phyloP scores from a whole-genome alignment of 176 grass and related monocot genomes.

The Oryza meridionalis region DNA sequence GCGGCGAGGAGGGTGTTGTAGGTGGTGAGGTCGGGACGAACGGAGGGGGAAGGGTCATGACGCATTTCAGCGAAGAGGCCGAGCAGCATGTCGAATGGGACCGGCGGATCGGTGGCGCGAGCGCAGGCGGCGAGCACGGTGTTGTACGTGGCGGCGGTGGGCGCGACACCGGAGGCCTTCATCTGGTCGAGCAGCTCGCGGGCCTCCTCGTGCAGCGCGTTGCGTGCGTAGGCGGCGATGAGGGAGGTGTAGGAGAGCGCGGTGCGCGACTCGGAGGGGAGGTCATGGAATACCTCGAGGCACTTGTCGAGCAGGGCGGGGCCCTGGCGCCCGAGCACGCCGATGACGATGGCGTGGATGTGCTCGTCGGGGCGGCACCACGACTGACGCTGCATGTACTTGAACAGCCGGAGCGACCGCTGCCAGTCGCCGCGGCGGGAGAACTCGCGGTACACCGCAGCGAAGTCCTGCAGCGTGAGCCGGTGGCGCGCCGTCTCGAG shows the following conservation, averaged over 20 bases:
- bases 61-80: conserved; percentile 95
- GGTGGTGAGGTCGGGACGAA: conserved; percentile 83
- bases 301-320: conserved; percentile 82
- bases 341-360: conserved; percentile 92
- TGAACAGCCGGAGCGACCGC: conserved; percentile 91
- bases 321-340: conserved; percentile 83
- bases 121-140: conserved; percentile 82
- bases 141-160: conserved; percentile 91
- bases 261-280: conserved; percentile 60
- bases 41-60: conserved; percentile 67
- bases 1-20: conserved; percentile 94
- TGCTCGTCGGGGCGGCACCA: conserved; percentile 99
- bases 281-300: conserved; percentile 64
- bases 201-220: conserved; percentile 70
- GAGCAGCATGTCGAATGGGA: conserved; percentile 78
- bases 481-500: conserved; percentile 75
- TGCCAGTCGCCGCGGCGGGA: conserved; percentile 93
- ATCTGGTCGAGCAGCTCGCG: conserved; percentile 80
- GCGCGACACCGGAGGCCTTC: conserved; percentile 65
- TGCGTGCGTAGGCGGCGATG: conserved; percentile 88
- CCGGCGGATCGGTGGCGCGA: conserved; percentile 62
- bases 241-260: conserved; percentile 94
- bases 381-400: conserved; percentile 91
- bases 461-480: conserved; percentile 80
- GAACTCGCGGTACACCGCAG: conserved; percentile 81